Conservation (phyloP, 371 early-diverging fungal species). For the Parasitella parasitica region DNA sequence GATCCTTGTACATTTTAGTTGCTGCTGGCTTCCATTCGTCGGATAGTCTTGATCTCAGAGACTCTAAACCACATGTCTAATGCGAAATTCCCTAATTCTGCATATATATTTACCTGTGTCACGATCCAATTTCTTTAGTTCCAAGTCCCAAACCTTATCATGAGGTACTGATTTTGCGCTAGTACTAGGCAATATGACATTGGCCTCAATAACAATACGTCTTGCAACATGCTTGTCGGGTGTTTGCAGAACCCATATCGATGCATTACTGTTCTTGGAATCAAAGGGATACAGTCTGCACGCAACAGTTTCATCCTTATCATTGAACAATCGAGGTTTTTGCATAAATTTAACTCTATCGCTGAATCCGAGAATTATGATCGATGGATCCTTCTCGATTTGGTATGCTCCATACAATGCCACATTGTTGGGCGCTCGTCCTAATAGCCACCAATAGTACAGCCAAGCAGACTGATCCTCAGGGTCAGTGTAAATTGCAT, state of each 20-base stretch:
- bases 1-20: slow-evolving; percentile 22
- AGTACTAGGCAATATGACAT: slow-evolving; percentile 23
- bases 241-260: slow-evolving; percentile 24
- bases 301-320: not conserved
- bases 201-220: slow-evolving; percentile 3
- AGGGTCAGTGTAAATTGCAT: slow-evolving; percentile 93
- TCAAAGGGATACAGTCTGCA: slow-evolving; percentile 21
- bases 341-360: slow-evolving; percentile 17
- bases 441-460: slow-evolving; percentile 89
- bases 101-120: not conserved
- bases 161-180: slow-evolving; percentile 14
- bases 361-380: slow-evolving; percentile 25
- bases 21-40: slow-evolving; percentile 9
- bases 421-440: slow-evolving; percentile 38
- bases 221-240: not conserved
- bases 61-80: not conserved
- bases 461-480: slow-evolving; percentile 97
- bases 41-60: not conserved
- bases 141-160: slow-evolving; percentile 4
- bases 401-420: slow-evolving; percentile 25
- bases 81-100: not conserved
- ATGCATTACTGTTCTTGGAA: slow-evolving; percentile 6
- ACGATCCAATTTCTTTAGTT: not conserved
- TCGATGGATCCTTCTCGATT: slow-evolving; percentile 1
- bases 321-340: slow-evolving; percentile 14